Evolutionary conservation across 495 filamentous ascomycete species (phyloP), one percentile per base, ranked within the genome.

Genomic region (Cryomyces minteri): DNA sequence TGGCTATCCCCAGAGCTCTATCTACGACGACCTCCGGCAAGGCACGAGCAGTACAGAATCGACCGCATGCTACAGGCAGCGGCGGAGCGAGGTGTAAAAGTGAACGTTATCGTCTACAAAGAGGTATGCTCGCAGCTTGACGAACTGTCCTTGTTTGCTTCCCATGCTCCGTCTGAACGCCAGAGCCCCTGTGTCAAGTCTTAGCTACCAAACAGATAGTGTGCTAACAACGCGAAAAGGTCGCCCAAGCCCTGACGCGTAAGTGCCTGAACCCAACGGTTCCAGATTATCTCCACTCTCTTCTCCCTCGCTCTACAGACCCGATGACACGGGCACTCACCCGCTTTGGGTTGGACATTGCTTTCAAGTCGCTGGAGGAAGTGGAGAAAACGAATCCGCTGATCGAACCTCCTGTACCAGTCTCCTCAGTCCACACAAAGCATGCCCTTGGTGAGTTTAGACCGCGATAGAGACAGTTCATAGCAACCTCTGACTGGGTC

Each of bases 81-180:
- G 4, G 88, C 88, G 31, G 72, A 86, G 61, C 78, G 88, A 43
- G 88, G 88, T 25, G 88, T 96, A 28, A 73, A 77, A 41, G 68
- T 96, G 48, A 83, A 90, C 51, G 72, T 96, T 41, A 88, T 94
- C 44, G 86, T 96, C 11, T 96, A 96, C 66, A 96, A 96, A 65
- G 88, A 96, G 63, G 57, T 59, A 40, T 6, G 47, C n/a, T 25
- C 18, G 2, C 18, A 25, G 18, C 18, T 25, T 25, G 18, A 25
- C 18, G 18, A 25, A 25, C 18, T 25, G 18, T 25, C 18, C 18
- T 25, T 25, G 18, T 25, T 25, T 25, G 18, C 18, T 25, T 25
- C 18, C 18, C 18, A n/a, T n/a, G n/a, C n/a, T n/a, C n/a, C n/a
- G n/a, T n/a, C n/a, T n/a, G n/a, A n/a, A n/a, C n/a, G n/a, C n/a